phyloP scores from a whole-genome alignment of 2,329 filamentous ascomycete species.

The Epichloe glyceriae region DNA sequence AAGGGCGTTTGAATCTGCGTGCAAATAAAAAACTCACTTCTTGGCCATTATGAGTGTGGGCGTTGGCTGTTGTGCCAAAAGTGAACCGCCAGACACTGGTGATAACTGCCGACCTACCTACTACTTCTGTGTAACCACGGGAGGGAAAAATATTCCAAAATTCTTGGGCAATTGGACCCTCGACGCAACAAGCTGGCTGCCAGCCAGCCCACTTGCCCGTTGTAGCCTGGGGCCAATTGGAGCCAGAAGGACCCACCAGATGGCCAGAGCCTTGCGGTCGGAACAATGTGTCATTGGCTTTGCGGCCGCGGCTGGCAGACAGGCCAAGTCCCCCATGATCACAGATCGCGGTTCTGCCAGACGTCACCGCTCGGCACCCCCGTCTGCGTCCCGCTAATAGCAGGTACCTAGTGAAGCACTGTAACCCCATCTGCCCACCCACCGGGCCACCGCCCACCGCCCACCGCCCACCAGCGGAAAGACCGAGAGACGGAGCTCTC shows the following conservation, averaged over 20 bases:
- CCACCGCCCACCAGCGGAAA: neutral
- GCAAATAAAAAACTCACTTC: constrained; percentile 12
- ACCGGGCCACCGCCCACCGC: neutral
- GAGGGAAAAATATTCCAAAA: constrained; percentile 4
- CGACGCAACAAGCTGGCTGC: neutral
- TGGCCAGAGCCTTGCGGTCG: constrained; percentile 11
- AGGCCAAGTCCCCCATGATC: constrained; percentile 11
- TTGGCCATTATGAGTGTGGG: constrained; percentile 10
- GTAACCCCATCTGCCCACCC: neutral
- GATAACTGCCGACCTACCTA: neutral
- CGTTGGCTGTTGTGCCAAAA: neutral
- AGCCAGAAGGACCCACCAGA: neutral
- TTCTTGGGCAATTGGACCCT: neutral
- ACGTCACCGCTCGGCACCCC: constrained; percentile 13
- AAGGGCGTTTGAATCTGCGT: neutral
- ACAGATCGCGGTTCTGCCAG: constrained; percentile 16
- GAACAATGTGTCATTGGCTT: constrained; percentile 21
- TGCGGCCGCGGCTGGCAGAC: constrained; percentile 10
- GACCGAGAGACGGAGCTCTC: constrained; percentile 6
- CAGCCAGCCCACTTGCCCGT: neutral
- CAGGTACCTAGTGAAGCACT: neutral
- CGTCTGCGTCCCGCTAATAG: constrained; percentile 5
- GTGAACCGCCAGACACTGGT: neutral
- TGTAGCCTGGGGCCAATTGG: neutral
- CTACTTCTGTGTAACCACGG: too few species aligned